Percentiles rank a stretch among this genome's conserved stretches.
Evolutionary conservation across 257 asterid species (phyloP).

Genomic region (Eustoma russellianum): DNA sequence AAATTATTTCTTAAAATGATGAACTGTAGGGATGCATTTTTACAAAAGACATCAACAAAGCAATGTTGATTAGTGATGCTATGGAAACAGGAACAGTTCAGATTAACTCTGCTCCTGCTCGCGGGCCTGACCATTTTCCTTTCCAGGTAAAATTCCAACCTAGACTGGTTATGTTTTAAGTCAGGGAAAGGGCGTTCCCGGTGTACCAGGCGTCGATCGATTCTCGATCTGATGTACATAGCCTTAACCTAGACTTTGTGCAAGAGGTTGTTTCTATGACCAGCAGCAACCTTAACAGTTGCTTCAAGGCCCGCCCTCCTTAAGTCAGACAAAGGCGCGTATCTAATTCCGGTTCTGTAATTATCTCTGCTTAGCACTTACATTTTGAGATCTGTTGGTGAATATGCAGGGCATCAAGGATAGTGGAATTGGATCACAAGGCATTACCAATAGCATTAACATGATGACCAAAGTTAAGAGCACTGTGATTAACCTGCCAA

Average conservation of each 20-base stretch:
- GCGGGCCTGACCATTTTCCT: conserved; percentile 98
- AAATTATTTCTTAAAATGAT: background rate
- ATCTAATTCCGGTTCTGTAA: background rate
- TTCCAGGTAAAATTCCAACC: conserved; percentile 51
- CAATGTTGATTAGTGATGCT: conserved; percentile 84
- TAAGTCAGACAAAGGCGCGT: too few relatives aligned
- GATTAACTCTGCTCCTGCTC: conserved; percentile 96
- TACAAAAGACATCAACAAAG: conserved; percentile 88
- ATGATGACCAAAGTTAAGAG: conserved; percentile 96
- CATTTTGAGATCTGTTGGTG: too few relatives aligned
- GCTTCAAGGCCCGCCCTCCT: too few relatives aligned
- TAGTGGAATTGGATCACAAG: conserved; percentile 97
- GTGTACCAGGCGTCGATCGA: too few relatives aligned
- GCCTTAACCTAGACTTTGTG: too few relatives aligned
- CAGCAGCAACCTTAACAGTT: too few relatives aligned
- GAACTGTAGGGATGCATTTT: conserved; percentile 68
- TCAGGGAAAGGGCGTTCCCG: too few relatives aligned
- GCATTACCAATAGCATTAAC: conserved; percentile 90
- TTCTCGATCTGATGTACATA: too few relatives aligned
- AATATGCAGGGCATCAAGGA: conserved; percentile 78
- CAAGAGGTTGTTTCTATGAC: too few relatives aligned
- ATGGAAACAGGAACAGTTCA: conserved; percentile 94
- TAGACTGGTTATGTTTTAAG: too few relatives aligned
- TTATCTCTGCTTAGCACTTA: too few relatives aligned
- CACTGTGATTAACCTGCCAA: conserved; percentile 94